Evolutionary conservation across 345 rosid genomes (phyloP), one percentile per base, ranked within the genome.

Genomic region (Salix brachista): DNA sequence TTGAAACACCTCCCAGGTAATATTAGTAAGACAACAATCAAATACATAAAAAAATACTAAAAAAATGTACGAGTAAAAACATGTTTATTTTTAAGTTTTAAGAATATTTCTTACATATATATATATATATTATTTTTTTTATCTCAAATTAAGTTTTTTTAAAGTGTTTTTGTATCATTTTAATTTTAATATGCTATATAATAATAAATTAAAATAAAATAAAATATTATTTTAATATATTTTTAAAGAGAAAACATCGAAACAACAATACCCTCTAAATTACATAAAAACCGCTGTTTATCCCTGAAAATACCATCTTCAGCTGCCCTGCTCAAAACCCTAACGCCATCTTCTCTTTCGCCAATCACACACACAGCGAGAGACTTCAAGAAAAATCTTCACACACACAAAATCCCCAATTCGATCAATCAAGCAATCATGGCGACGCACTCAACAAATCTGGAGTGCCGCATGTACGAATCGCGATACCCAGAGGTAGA

Each of bases 381-480:
- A 18, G 41, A 28, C 37, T 3, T 4, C 19, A 28, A 34, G 41
- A 65, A 34, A 30, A 65, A 16, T 32, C 39, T 23, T n/a, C 16
- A 58, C 11, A 23, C 5, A 56, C 28, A 25, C 64, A 41, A 71
- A 52, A 50, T 50, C 42, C 44, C 65, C 30, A 23, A 8, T 73
- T 73, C 28, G 17, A 37, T 1, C 42, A 12, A 19, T 46, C 11
- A 5, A 3, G 26, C 21, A 66, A 65, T 64, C 81, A 89, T 87
- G 95, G 91, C 91, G 77, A 78, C 62, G 17, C 83, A 86, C 74
- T 67, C 85, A 3, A 97, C 96, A 52, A 96, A 91, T 82, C 91
- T 96, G 9, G 99, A 93, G 84, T 96, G 99, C 81, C 88, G 99
- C 46, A 96, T 92, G 97, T 96, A 96, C 89, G 99, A 93, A 79